Conservation (phyloP, 805 yeast genomes). For the Isabelozyma rhagii region DNA sequence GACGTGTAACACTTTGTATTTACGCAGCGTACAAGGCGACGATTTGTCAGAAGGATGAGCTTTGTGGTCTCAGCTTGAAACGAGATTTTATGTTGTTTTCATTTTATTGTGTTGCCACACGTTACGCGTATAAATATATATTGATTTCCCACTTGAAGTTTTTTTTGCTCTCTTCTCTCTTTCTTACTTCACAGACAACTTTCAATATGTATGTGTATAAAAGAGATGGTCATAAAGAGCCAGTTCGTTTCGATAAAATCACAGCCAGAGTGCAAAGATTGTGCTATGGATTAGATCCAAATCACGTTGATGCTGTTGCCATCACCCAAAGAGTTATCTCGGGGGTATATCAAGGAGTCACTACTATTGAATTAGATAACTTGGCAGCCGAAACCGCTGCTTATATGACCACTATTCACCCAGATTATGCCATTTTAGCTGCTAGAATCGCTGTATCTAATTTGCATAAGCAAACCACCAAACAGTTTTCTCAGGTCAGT, state of each 20-base stretch:
- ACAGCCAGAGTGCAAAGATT: constrained; percentile 88
- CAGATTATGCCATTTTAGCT: constrained; percentile 94
- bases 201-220: constrained; percentile 74
- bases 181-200: not conserved
- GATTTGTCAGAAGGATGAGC: not conserved
- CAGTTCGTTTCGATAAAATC: constrained; percentile 93
- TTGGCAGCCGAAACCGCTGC: constrained; percentile 96
- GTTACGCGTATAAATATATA: constrained; percentile 6
- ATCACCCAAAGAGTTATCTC: constrained; percentile 94
- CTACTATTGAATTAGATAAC: constrained; percentile 70
- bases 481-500: constrained; percentile 76
- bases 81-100: not conserved
- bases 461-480: constrained; percentile 90
- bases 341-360: constrained; percentile 97
- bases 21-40: not conserved
- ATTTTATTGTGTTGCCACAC: not conserved
- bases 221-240: constrained; percentile 93
- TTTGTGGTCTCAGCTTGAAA: not conserved
- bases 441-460: constrained; percentile 95
- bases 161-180: constrained; percentile 1
- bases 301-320: constrained; percentile 91
- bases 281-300: constrained; percentile 89
- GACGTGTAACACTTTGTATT: not conserved
- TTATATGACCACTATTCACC: constrained; percentile 94
- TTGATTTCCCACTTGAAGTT: not conserved